Conservation (phyloP, 257 asterid genomes). For the Solanum neorickii region DNA sequence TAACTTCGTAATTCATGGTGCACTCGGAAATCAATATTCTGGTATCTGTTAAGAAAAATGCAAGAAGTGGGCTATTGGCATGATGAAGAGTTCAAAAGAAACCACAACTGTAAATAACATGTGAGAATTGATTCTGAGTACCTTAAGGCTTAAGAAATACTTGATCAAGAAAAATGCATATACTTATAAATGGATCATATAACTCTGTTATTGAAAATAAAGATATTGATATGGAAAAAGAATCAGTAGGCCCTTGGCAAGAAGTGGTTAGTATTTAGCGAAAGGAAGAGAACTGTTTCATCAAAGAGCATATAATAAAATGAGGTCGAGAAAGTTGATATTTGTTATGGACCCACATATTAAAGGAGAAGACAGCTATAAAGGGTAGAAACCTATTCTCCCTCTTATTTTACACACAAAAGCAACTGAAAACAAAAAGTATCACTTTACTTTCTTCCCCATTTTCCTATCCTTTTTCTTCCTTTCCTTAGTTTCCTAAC, state of each 20-base stretch:
- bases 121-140: neutral
- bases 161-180: neutral
- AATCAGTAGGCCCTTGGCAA: neutral
- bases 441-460: neutral
- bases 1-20: constrained; percentile 1
- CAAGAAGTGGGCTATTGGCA: neutral
- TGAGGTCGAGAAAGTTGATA: neutral
- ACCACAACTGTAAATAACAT: neutral
- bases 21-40: constrained; percentile 7
- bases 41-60: constrained; percentile 3
- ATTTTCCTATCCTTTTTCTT: neutral
- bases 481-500: neutral
- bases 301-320: neutral
- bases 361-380: neutral
- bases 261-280: neutral
- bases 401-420: neutral
- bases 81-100: neutral
- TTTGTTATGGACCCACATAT: neutral
- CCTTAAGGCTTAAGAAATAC: neutral
- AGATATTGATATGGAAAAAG: neutral
- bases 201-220: neutral
- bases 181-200: neutral
- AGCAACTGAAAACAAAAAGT: neutral
- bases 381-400: neutral
- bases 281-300: neutral